These are phyloP conservation scores for Acidomyces sp. DNA, from an alignment of 495 filamentous ascomycete genomes.

Conservation along the genomic window DNA sequence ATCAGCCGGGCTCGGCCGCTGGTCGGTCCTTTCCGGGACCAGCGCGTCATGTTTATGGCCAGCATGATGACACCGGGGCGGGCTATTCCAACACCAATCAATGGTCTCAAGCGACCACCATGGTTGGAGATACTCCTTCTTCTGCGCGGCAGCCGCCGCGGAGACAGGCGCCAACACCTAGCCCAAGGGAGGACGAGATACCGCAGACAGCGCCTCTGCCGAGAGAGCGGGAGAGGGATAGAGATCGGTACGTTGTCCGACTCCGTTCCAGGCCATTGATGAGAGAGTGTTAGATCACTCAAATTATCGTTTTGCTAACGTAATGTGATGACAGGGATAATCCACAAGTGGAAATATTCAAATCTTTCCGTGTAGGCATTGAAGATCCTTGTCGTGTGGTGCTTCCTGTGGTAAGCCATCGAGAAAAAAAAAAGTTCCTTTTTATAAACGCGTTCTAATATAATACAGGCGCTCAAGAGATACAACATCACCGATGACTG, in stretches of 20 bases:
- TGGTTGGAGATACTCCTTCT: conserved; percentile 6
- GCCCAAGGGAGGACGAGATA: conserved; percentile 16
- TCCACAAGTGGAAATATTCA: conserved; percentile 79
- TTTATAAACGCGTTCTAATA: conserved; percentile 1
- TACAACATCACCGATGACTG: conserved; percentile 97
- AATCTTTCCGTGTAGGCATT: conserved; percentile 91
- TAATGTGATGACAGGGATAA: conserved; percentile 31
- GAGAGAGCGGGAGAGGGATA: conserved; percentile 11
- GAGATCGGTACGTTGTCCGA: conserved; percentile 1
- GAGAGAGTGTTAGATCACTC: too few relatives aligned
- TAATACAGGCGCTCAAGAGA: conserved; percentile 75
- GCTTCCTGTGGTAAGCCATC: conserved; percentile 49
- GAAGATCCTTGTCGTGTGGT: conserved; percentile 97
- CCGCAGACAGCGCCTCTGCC: conserved; percentile 11
- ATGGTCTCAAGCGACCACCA: conserved; percentile 26
- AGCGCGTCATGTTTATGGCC: conserved; percentile 29
- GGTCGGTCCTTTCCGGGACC: conserved; percentile 39
- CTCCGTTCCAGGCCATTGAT: too few relatives aligned
- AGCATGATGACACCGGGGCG: conserved; percentile 18
- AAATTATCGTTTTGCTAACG: too few relatives aligned
- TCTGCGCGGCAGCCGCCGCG: conserved; percentile 1
- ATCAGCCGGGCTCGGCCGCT: conserved; percentile 20
- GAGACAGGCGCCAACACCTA: conserved; percentile 13
- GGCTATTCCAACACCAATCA: conserved; percentile 23
- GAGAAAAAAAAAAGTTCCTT: neutral